Conservation (phyloP, 805 yeast genomes). For the Candida schatavii region DNA sequence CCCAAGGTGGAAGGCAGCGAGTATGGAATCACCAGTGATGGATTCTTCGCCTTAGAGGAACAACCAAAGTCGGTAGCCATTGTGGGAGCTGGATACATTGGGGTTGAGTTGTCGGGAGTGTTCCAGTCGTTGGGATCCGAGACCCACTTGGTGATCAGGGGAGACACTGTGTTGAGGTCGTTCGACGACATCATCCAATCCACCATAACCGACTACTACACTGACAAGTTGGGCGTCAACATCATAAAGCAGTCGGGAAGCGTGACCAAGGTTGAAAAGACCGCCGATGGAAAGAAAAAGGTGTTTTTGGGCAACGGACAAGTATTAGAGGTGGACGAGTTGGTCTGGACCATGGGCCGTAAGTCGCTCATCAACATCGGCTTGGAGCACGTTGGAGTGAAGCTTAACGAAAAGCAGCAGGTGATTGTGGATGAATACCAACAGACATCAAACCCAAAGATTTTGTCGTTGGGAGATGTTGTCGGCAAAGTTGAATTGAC, state of each 20-base stretch:
- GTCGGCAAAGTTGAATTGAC: slow-evolving; percentile 91
- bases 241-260: slow-evolving; percentile 65
- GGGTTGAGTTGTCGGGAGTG: slow-evolving; percentile 92
- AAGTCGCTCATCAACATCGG: slow-evolving; percentile 71
- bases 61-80: slow-evolving; percentile 93
- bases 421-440: slow-evolving; percentile 86
- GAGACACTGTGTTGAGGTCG: slow-evolving; percentile 83
- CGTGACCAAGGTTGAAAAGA: slow-evolving; percentile 33
- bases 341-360: slow-evolving; percentile 96
- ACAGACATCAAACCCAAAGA: slow-evolving; percentile 64
- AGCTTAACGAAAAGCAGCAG: slow-evolving; percentile 57
- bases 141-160: slow-evolving; percentile 85
- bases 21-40: slow-evolving; percentile 83
- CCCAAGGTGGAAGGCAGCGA: slow-evolving; percentile 73
- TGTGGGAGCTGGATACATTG: slow-evolving; percentile 98
- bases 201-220: slow-evolving; percentile 77
- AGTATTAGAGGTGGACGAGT: slow-evolving; percentile 59
- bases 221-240: slow-evolving; percentile 70
- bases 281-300: slow-evolving; percentile 32
- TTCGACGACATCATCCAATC: slow-evolving; percentile 81
- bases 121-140: slow-evolving; percentile 86
- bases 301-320: slow-evolving; percentile 38
- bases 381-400: slow-evolving; percentile 71
- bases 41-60: slow-evolving; percentile 73
- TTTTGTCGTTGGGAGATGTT: slow-evolving; percentile 91